Evolutionary conservation across 2,329 filamentous ascomycete species (phyloP).

Genomic region (Escovopsis weberi): DNA sequence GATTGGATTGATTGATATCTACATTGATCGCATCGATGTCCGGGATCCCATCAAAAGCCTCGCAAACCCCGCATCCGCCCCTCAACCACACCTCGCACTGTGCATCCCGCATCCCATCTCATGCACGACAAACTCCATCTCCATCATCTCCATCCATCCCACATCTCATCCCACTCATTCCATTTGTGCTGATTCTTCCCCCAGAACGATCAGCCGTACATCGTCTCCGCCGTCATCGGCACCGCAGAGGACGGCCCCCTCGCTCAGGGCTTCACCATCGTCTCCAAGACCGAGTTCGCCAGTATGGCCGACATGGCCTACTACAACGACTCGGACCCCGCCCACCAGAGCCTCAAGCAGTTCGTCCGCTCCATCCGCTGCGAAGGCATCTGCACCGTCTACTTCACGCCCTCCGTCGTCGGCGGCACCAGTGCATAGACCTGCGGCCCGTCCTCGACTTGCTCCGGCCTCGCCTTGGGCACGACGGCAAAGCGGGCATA

Average conservation of each 20-base stretch:
- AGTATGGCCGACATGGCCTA: slow-evolving; percentile 54
- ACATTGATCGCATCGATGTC: too few relatives aligned
- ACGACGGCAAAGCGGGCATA: too few relatives aligned
- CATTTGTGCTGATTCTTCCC: too few relatives aligned
- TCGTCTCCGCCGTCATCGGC: slow-evolving; percentile 41
- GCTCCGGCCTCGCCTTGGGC: too few relatives aligned
- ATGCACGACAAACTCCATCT: too few relatives aligned
- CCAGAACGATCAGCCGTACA: slow-evolving; percentile 59
- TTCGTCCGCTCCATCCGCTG: slow-evolving; percentile 18
- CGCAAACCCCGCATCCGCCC: too few relatives aligned
- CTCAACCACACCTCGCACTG: too few relatives aligned
- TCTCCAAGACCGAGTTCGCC: slow-evolving; percentile 48
- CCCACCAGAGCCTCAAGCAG: slow-evolving; percentile 27
- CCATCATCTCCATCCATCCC: too few relatives aligned
- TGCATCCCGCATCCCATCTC: too few relatives aligned
- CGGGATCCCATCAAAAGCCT: too few relatives aligned
- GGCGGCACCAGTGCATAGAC: slow-evolving; percentile 2
- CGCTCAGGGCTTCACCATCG: slow-evolving; percentile 50
- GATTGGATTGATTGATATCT: too few relatives aligned
- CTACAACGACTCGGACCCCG: slow-evolving; percentile 44
- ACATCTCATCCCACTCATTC: neutral
- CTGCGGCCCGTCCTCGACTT: too few relatives aligned
- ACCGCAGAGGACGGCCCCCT: slow-evolving; percentile 41
- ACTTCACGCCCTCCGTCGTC: slow-evolving; percentile 21
- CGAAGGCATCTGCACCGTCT: slow-evolving; percentile 25